Conservation (phyloP, 352 stramenopile species). For the Phytophthora crassamura region DNA sequence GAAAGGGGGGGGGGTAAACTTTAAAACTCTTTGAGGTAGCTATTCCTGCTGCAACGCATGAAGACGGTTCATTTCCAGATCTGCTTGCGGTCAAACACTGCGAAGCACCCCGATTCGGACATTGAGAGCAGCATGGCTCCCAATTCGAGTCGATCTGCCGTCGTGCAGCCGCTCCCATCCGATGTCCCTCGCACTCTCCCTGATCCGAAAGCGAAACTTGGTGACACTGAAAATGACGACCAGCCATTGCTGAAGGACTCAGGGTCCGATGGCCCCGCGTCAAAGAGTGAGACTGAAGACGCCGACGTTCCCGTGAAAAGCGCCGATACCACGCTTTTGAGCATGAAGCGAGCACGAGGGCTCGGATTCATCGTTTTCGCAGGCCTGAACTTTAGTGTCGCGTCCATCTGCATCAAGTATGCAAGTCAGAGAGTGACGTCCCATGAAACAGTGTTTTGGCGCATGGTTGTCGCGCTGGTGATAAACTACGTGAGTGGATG, state of each 20-base stretch:
- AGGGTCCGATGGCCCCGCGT: slow-evolving; percentile 9
- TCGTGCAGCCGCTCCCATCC: slow-evolving; percentile 21
- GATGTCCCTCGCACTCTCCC: slow-evolving; percentile 16
- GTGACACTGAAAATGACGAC: slow-evolving; percentile 25
- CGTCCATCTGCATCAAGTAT: slow-evolving; percentile 72
- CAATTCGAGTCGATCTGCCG: slow-evolving; percentile 8
- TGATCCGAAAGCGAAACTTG: slow-evolving; percentile 20
- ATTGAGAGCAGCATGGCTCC: slow-evolving; percentile 6
- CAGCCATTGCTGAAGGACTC: slow-evolving; percentile 25
- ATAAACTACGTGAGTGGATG: slow-evolving; percentile 55
- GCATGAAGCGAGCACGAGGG: slow-evolving; percentile 36
- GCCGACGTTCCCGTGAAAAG: not conserved
- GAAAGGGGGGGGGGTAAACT: not conserved
- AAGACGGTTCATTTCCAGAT: slow-evolving; percentile 16
- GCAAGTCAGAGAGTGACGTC: slow-evolving; percentile 58
- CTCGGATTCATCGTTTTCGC: slow-evolving; percentile 60
- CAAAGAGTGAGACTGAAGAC: slow-evolving; percentile 23
- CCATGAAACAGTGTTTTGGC: slow-evolving; percentile 70
- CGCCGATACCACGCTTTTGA: slow-evolving; percentile 1
- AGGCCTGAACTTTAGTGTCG: slow-evolving; percentile 70
- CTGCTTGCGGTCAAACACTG: not conserved
- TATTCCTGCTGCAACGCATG: slow-evolving; percentile 19
- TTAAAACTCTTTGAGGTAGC: not conserved
- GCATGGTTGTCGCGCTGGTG: slow-evolving; percentile 50
- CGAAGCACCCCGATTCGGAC: not conserved